phyloP scores from a whole-genome alignment of 345 rosid genomes.

The Moricandia moricandioides region DNA sequence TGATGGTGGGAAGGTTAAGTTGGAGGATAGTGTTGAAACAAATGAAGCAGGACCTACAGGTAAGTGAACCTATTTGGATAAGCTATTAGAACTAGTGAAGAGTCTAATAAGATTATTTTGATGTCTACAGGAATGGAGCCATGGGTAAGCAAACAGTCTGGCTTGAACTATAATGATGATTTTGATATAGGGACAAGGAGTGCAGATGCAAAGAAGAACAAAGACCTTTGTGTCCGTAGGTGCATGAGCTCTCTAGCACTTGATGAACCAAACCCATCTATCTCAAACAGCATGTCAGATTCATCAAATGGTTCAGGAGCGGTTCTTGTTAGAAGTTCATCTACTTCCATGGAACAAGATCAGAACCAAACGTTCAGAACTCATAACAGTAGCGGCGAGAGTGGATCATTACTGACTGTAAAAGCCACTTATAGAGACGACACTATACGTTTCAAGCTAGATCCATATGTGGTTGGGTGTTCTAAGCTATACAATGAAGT shows the following conservation, averaged over 20 bases:
- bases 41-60: slow-evolving; percentile 18
- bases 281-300: background rate
- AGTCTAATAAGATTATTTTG: background rate
- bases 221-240: slow-evolving; percentile 32
- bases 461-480: background rate
- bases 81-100: background rate
- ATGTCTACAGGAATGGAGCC: slow-evolving; percentile 36
- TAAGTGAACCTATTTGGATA: slow-evolving; percentile 1
- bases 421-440: background rate
- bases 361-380: slow-evolving; percentile 39
- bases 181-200: slow-evolving; percentile 15
- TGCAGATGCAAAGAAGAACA: slow-evolving; percentile 35
- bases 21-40: slow-evolving; percentile 48
- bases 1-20: slow-evolving; percentile 40
- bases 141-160: slow-evolving; percentile 37
- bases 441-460: background rate
- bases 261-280: slow-evolving; percentile 21
- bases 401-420: background rate
- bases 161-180: slow-evolving; percentile 33
- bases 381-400: slow-evolving; percentile 32
- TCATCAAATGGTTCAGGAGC: background rate
- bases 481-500: background rate
- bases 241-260: slow-evolving; percentile 42
- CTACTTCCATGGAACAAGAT: slow-evolving; percentile 29
- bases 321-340: slow-evolving; percentile 20